These are phyloP conservation scores for Neofusicoccum laricinum DNA, from an alignment of 2,329 filamentous ascomycete genomes.

Conservation along the genomic window DNA sequence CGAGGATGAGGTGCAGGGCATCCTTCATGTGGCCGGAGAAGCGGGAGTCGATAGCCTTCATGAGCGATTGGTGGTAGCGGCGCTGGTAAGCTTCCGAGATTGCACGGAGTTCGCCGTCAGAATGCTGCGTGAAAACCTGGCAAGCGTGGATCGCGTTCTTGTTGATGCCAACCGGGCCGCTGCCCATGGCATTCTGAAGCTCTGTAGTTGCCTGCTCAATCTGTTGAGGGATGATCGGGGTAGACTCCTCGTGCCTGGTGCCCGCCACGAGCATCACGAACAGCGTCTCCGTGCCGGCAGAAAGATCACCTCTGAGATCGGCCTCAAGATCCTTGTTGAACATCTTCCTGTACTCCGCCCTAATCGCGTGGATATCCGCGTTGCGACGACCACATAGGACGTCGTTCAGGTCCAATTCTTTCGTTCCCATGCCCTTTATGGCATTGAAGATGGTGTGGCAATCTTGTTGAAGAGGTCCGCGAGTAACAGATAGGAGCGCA, in stretches of 20 bases:
- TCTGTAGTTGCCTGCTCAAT: slow-evolving; percentile 74
- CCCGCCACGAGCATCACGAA: slow-evolving; percentile 80
- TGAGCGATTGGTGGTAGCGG: slow-evolving; percentile 67
- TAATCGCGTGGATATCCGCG: slow-evolving; percentile 85
- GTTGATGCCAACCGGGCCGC: slow-evolving; percentile 51
- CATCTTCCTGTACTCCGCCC: slow-evolving; percentile 67
- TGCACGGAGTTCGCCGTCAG: slow-evolving; percentile 79
- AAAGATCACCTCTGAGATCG: slow-evolving; percentile 75
- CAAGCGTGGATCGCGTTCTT: slow-evolving; percentile 77
- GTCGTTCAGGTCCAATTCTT: slow-evolving; percentile 82
- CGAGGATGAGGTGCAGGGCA: slow-evolving; percentile 76
- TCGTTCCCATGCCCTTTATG: slow-evolving; percentile 78
- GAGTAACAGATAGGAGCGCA: slow-evolving; percentile 70
- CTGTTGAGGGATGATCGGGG: slow-evolving; percentile 68
- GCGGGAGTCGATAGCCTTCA: slow-evolving; percentile 72
- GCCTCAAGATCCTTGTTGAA: slow-evolving; percentile 66
- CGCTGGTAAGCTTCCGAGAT: slow-evolving; percentile 74
- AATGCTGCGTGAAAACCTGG: slow-evolving; percentile 71
- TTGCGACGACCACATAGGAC: slow-evolving; percentile 80
- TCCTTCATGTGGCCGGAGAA: slow-evolving; percentile 93
- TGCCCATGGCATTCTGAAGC: slow-evolving; percentile 66
- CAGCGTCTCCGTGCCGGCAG: slow-evolving; percentile 79
- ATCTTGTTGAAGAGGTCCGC: slow-evolving; percentile 78
- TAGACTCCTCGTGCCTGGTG: slow-evolving; percentile 72
- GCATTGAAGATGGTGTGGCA: slow-evolving; percentile 67